These are phyloP conservation scores for Henckelia pumila DNA, from an alignment of 257 asterid species.

Conservation along the genomic window DNA sequence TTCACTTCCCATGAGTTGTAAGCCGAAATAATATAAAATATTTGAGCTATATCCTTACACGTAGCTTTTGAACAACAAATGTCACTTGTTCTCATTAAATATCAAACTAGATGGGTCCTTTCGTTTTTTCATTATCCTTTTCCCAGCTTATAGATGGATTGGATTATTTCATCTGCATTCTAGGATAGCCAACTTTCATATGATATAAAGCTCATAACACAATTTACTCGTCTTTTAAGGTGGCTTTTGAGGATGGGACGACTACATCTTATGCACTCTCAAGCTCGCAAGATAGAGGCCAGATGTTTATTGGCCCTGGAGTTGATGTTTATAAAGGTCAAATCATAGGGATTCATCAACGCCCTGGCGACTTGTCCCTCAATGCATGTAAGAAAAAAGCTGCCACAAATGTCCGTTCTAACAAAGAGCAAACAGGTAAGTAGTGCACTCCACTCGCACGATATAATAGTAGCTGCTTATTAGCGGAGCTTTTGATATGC, in stretches of 20 bases:
- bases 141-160: no score
- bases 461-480: background rate
- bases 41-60: background rate
- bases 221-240: constrained; percentile 33
- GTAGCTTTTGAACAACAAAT: no score
- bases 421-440: constrained; percentile 85
- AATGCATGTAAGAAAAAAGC: constrained; percentile 98
- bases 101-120: background rate
- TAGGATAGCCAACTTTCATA: background rate
- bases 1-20: no score
- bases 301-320: constrained; percentile 85
- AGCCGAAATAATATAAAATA: no score
- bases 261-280: constrained; percentile 81
- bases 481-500: background rate
- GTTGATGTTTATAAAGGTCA: constrained; percentile 89
- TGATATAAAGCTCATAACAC: background rate
- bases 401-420: constrained; percentile 91
- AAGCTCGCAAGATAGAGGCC: constrained; percentile 95
- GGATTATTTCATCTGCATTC: background rate
- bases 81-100: no score
- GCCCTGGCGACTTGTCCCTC: constrained; percentile 89
- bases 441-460: background rate
- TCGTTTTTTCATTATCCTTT: background rate
- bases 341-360: constrained; percentile 93
- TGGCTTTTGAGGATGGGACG: constrained; percentile 93